A percentile compares a stretch with the other conserved stretches of the same genome.
These are phyloP conservation scores for Sclerotinia borealis DNA, from an alignment of 2,329 filamentous ascomycete species.

Conservation along the genomic window DNA sequence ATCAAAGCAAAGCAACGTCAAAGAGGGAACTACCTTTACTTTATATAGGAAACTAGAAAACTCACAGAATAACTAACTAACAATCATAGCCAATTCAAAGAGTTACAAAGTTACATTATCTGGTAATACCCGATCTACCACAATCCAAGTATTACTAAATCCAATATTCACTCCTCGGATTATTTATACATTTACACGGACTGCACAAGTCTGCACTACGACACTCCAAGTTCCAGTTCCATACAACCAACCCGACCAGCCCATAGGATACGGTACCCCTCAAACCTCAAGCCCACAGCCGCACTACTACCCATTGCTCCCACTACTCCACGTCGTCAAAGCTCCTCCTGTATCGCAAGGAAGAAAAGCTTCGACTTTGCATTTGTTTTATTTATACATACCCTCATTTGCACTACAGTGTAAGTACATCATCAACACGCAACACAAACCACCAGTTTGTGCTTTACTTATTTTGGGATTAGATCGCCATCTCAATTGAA, in stretches of 20 bases:
- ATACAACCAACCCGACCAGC: not conserved
- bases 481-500: slow-evolving; percentile 19
- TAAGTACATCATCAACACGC: not conserved
- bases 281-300: not conserved
- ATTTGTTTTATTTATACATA: not conserved
- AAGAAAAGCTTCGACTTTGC: not conserved
- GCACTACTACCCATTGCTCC: not conserved
- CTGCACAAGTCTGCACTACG: too few relatives aligned
- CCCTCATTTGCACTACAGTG: not conserved
- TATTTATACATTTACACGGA: too few relatives aligned
- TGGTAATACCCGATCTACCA: not conserved
- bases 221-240: too few relatives aligned
- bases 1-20: not conserved
- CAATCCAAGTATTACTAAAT: not conserved
- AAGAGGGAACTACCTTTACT: slow-evolving; percentile 1
- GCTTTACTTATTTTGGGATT: not conserved
- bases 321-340: slow-evolving; percentile 4
- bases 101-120: not conserved
- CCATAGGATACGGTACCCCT: not conserved
- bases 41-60: not conserved
- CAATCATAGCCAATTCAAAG: not conserved
- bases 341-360: not conserved
- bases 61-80: not conserved
- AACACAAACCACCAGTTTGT: slow-evolving; percentile 6
- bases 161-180: not conserved